These are phyloP conservation scores for Chionographis japonica DNA, from an alignment of 106 monocot species.

Conservation along the genomic window DNA sequence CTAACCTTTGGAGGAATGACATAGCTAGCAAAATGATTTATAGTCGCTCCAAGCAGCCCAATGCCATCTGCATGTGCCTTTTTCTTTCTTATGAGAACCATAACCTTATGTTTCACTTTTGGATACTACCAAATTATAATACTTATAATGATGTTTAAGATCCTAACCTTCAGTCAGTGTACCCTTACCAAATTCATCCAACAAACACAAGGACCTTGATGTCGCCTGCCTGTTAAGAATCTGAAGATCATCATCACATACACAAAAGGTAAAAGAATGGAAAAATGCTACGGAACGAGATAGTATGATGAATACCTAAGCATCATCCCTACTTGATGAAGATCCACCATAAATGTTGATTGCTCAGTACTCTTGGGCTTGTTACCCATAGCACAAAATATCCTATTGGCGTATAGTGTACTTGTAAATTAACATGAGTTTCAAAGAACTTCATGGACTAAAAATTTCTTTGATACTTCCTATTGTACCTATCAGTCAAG, in stretches of 20 bases:
- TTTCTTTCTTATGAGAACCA: neutral
- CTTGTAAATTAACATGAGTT: neutral
- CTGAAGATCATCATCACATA: neutral
- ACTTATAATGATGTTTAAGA: neutral
- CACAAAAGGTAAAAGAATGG: neutral
- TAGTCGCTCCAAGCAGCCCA: slow-evolving; percentile 88
- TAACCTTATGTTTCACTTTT: neutral
- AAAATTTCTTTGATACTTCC: neutral
- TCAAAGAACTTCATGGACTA: slow-evolving; percentile 3
- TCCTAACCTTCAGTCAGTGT: slow-evolving; percentile 84
- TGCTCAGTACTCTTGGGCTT: slow-evolving; percentile 79
- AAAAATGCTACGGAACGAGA: neutral
- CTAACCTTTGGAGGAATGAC: slow-evolving; percentile 80
- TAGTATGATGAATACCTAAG: slow-evolving; percentile 54
- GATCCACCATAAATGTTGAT: slow-evolving; percentile 98
- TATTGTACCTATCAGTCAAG: slow-evolving; percentile 80
- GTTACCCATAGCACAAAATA: slow-evolving; percentile 92
- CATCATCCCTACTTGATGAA: slow-evolving; percentile 99
- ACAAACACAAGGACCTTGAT: slow-evolving; percentile 76
- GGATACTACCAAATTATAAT: neutral
- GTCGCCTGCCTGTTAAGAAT: slow-evolving; percentile 70
- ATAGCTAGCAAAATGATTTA: slow-evolving; percentile 72
- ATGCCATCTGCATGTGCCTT: slow-evolving; percentile 63
- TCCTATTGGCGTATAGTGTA: slow-evolving; percentile 33
- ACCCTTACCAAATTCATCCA: slow-evolving; percentile 99